These are phyloP conservation scores for Pichia cactophila DNA, from an alignment of 1,139 yeast genomes.

Conservation along the genomic window DNA sequence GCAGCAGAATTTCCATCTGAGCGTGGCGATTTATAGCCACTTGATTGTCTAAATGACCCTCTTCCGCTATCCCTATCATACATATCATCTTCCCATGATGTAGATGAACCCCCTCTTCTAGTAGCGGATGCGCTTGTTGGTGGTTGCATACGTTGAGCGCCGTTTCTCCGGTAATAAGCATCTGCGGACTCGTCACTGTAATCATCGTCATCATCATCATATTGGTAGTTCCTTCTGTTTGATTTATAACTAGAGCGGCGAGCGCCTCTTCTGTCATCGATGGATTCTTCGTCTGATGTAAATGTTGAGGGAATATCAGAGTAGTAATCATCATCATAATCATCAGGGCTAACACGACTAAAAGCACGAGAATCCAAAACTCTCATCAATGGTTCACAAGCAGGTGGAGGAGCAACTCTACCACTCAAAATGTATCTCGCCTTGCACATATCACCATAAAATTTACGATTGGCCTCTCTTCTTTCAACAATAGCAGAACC, in stretches of 20 bases:
- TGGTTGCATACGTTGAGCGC: background rate
- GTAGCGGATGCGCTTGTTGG: conserved; percentile 1
- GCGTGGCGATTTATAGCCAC: background rate
- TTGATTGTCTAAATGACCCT: conserved; percentile 3
- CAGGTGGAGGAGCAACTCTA: conserved; percentile 85
- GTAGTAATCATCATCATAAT: conserved; percentile 53
- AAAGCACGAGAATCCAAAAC: conserved; percentile 83
- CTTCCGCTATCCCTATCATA: conserved; percentile 42
- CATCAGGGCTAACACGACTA: conserved; percentile 46
- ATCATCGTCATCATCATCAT: conserved; percentile 34
- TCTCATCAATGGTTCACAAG: conserved; percentile 82
- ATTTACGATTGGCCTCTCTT: conserved; percentile 92
- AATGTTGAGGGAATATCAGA: conserved; percentile 70
- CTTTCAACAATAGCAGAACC: conserved; percentile 94
- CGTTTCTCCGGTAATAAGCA: conserved; percentile 16
- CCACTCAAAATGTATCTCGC: conserved; percentile 81
- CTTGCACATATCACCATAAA: conserved; percentile 81
- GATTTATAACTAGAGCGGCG: conserved; percentile 6
- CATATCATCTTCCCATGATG: conserved; percentile 79
- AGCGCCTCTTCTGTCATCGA: conserved; percentile 16
- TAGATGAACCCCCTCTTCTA: conserved; percentile 11
- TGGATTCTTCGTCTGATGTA: conserved; percentile 36
- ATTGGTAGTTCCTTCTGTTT: conserved; percentile 35
- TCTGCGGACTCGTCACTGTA: conserved; percentile 22
- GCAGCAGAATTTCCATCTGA: conserved; percentile 6